These are phyloP conservation scores for Pseudocercospora cruenta DNA, from an alignment of 2,329 filamentous ascomycete species.

Conservation along the genomic window DNA sequence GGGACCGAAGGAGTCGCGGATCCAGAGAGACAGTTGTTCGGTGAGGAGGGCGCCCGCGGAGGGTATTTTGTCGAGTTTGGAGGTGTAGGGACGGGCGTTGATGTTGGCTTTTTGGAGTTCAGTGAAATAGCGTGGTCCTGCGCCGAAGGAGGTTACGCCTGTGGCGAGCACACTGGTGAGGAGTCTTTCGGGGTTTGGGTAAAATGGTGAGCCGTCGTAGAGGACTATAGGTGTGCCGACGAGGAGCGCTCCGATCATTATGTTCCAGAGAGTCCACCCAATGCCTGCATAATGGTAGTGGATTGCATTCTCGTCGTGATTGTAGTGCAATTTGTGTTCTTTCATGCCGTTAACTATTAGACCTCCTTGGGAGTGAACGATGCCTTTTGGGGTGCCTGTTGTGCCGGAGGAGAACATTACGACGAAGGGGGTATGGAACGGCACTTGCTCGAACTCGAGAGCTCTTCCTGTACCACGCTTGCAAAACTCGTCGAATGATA, in stretches of 20 bases:
- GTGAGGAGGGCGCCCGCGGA: conserved; percentile 11
- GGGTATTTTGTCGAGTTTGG: conserved; percentile 12
- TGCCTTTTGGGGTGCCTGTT: conserved; percentile 77
- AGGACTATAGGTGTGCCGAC: conserved; percentile 64
- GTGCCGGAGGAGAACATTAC: conserved; percentile 81
- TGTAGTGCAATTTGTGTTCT: conserved; percentile 1
- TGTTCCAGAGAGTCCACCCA: conserved; percentile 84
- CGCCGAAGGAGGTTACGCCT: conserved; percentile 70
- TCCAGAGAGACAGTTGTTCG: conserved; percentile 8
- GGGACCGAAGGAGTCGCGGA: conserved; percentile 6
- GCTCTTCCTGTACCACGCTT: neutral
- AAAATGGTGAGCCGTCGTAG: conserved; percentile 79
- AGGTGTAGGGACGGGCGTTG: conserved; percentile 3
- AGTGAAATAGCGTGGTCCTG: conserved; percentile 73
- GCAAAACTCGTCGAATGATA: neutral
- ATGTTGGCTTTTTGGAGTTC: conserved; percentile 62
- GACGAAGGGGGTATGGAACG: conserved; percentile 60
- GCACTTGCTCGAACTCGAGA: conserved; percentile 7
- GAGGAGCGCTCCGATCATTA: conserved; percentile 60
- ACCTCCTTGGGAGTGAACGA: conserved; percentile 64
- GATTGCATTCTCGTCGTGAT: neutral
- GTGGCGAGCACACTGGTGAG: conserved; percentile 64
- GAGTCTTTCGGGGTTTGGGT: conserved; percentile 65
- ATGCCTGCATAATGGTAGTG: conserved; percentile 44
- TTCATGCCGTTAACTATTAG: conserved; percentile 10